A percentile compares a stretch with the other conserved stretches of the same genome.
These are phyloP conservation scores for Candida ulmi DNA, from an alignment of 805 yeast species.

Conservation along the genomic window DNA sequence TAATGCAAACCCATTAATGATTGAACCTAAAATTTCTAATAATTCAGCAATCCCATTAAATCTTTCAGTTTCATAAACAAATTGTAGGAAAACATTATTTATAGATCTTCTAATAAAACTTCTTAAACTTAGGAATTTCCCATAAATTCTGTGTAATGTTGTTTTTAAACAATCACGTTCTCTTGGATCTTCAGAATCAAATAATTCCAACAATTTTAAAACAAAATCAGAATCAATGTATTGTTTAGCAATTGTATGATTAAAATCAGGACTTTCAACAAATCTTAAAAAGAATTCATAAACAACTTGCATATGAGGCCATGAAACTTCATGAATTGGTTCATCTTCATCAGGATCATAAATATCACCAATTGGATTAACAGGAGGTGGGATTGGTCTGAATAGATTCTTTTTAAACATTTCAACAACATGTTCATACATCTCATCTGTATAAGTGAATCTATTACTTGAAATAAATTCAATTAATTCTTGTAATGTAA, in stretches of 20 bases:
- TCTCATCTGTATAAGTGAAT: slow-evolving; percentile 82
- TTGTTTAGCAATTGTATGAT: slow-evolving; percentile 88
- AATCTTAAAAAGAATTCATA: slow-evolving; percentile 92
- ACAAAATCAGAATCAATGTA: slow-evolving; percentile 91
- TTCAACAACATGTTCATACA: slow-evolving; percentile 80
- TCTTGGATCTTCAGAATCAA: slow-evolving; percentile 94
- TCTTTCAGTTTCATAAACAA: slow-evolving; percentile 90
- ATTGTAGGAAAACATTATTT: slow-evolving; percentile 87
- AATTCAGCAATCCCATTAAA: slow-evolving; percentile 95
- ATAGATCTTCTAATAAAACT: slow-evolving; percentile 89
- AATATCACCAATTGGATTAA: slow-evolving; percentile 92
- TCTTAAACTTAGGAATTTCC: slow-evolving; percentile 85
- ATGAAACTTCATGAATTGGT: slow-evolving; percentile 91
- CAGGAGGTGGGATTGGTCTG: slow-evolving; percentile 97
- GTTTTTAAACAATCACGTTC: slow-evolving; percentile 95
- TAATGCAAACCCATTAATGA: slow-evolving; percentile 95
- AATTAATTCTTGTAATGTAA: slow-evolving; percentile 82
- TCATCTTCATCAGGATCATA: slow-evolving; percentile 99
- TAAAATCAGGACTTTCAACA: slow-evolving; percentile 91
- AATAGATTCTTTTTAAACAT: slow-evolving; percentile 89
- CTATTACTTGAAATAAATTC: slow-evolving; percentile 81
- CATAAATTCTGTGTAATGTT: slow-evolving; percentile 91
- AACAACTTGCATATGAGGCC: slow-evolving; percentile 98
- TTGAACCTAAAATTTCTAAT: slow-evolving; percentile 90
- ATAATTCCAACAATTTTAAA: slow-evolving; percentile 72